These are phyloP conservation scores for Poterioochromonas sp. DNA, from an alignment of 352 stramenopile genomes.

Conservation along the genomic window DNA sequence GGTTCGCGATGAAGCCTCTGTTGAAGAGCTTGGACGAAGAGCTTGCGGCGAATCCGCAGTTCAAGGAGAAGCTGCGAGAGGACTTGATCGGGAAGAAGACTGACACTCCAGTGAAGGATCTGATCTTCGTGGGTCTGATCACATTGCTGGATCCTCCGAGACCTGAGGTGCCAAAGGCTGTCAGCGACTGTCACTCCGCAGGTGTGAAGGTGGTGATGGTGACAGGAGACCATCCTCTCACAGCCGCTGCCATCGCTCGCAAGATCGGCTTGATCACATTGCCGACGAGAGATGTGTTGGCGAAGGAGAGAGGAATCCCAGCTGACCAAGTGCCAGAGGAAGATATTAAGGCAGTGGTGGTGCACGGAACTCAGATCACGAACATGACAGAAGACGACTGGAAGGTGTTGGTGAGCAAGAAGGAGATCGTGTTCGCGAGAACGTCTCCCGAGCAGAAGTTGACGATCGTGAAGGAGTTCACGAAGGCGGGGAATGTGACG, in stretches of 20 bases:
- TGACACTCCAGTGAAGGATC: not conserved
- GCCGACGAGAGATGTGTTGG: not conserved
- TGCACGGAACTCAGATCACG: not conserved
- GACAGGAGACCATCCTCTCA: conserved; percentile 80
- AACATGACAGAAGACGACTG: not conserved
- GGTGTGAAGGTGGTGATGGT: conserved; percentile 84
- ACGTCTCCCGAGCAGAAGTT: conserved; percentile 53
- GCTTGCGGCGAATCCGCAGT: not conserved
- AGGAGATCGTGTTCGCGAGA: conserved; percentile 63
- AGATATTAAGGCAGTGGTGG: not conserved
- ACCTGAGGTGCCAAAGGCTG: conserved; percentile 65
- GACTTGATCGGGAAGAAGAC: not conserved
- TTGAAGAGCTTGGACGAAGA: conserved; percentile 39
- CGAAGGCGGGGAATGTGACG: conserved; percentile 45
- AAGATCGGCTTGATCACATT: conserved; percentile 62
- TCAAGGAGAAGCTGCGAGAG: conserved; percentile 13
- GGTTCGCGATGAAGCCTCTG: conserved; percentile 42
- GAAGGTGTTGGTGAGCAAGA: not conserved
- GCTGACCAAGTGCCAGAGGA: not conserved
- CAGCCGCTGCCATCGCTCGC: conserved; percentile 66
- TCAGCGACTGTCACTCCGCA: conserved; percentile 63
- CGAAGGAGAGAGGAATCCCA: not conserved
- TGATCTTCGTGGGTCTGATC: conserved; percentile 54
- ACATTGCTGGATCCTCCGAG: conserved; percentile 74
- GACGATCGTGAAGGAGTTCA: conserved; percentile 49